Percentiles rank a stretch among this genome's conserved stretches.
Evolutionary conservation across 305 asterid species (phyloP).

Genomic region (Nicotiana rustica): DNA sequence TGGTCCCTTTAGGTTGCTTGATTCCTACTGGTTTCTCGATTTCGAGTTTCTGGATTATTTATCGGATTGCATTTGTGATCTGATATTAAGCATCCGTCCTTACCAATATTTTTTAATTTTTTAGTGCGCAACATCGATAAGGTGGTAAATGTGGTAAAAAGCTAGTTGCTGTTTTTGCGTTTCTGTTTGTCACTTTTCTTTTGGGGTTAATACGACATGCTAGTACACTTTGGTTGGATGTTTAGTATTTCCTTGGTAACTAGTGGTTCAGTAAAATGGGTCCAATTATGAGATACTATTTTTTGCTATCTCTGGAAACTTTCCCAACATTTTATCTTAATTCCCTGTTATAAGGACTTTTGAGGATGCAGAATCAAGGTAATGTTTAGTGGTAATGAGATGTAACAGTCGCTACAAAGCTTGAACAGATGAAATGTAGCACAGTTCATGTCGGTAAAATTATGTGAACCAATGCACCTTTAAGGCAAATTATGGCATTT

Average conservation of each 20-base stretch:
- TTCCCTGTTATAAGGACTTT: neutral
- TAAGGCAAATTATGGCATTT: neutral
- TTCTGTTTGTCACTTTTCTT: neutral
- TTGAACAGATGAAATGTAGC: neutral
- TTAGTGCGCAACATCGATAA: constrained; percentile 1
- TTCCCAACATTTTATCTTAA: neutral
- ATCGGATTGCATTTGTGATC: constrained; percentile 23
- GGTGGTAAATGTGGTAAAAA: neutral
- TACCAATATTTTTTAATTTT: neutral
- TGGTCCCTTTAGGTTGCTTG: constrained; percentile 18
- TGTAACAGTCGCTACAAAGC: neutral
- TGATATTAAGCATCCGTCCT: neutral
- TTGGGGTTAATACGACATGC: neutral
- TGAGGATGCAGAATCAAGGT: neutral
- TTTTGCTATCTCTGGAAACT: constrained; percentile 9
- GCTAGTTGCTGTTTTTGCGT: neutral
- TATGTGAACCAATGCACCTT: constrained; percentile 17
- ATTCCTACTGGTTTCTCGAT: constrained; percentile 13
- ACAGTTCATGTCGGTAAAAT: neutral
- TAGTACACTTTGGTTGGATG: neutral
- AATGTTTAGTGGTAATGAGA: neutral
- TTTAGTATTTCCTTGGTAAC: constrained; percentile 27
- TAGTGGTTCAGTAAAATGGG: constrained; percentile 4
- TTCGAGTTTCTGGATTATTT: neutral
- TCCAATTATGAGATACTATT: neutral